These are phyloP conservation scores for Hansfordia pulvinata DNA, from an alignment of 2,329 filamentous ascomycete genomes.

Conservation along the genomic window DNA sequence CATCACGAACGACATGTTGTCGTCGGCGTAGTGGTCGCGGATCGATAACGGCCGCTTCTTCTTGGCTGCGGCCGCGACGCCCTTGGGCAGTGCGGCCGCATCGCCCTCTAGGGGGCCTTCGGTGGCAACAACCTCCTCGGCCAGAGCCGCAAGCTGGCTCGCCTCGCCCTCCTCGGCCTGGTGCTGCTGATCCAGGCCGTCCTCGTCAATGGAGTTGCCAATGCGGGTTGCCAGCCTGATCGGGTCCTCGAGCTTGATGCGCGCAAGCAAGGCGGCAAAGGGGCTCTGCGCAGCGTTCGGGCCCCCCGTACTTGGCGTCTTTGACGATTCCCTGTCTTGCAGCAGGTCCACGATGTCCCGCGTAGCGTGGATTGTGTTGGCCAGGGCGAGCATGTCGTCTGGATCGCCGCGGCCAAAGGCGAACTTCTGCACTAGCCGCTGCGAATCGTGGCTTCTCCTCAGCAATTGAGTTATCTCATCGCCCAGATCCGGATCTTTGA, in stretches of 20 bases:
- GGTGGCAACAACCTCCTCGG: slow-evolving; percentile 54
- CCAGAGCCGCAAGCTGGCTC: slow-evolving; percentile 56
- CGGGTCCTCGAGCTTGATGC: slow-evolving; percentile 56
- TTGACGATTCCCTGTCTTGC: too few species aligned
- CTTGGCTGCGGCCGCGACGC: slow-evolving; percentile 12
- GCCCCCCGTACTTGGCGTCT: too few species aligned
- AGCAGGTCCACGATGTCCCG: slow-evolving; percentile 46
- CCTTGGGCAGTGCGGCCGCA: slow-evolving; percentile 39
- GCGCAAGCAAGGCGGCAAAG: slow-evolving; percentile 17
- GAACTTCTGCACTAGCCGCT: slow-evolving; percentile 87
- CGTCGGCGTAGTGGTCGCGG: slow-evolving; percentile 44
- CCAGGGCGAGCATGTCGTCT: slow-evolving; percentile 76
- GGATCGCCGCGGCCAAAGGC: slow-evolving; percentile 82
- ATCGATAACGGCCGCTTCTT: slow-evolving; percentile 27
- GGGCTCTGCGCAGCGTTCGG: too few species aligned
- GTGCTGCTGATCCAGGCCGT: slow-evolving; percentile 72
- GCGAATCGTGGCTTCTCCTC: slow-evolving; percentile 67
- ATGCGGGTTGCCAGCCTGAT: slow-evolving; percentile 58
- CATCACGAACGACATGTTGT: slow-evolving; percentile 51
- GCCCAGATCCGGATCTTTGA: slow-evolving; percentile 51
- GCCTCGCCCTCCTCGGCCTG: slow-evolving; percentile 60
- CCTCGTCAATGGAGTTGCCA: slow-evolving; percentile 74
- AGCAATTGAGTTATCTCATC: slow-evolving; percentile 58
- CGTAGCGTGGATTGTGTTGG: slow-evolving; percentile 66
- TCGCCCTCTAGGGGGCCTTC: slow-evolving; percentile 49